Conservation (phyloP, 306 rosid genomes). For the Begonia masoniana region DNA sequence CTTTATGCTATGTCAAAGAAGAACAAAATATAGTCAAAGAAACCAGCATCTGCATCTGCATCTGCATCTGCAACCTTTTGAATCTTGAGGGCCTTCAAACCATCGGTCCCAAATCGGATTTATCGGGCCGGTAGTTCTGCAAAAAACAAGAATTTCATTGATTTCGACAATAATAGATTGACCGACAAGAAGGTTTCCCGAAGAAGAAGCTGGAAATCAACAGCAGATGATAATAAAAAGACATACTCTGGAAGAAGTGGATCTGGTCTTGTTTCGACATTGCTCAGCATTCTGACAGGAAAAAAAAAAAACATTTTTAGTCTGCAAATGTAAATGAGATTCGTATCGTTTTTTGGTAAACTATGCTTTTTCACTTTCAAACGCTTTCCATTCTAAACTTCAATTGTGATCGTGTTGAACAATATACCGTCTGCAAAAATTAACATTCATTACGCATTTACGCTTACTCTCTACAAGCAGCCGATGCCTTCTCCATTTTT, state of each 20-base stretch:
- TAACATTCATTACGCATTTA: constrained; percentile 9
- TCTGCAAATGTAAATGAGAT: too few relatives aligned
- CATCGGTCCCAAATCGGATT: constrained; percentile 86
- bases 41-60: constrained; percentile 97
- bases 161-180: neutral
- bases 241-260: constrained; percentile 74
- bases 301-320: constrained; percentile 13
- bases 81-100: constrained; percentile 90
- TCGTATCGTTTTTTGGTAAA: too few relatives aligned
- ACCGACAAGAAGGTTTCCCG: neutral
- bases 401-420: too few relatives aligned
- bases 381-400: too few relatives aligned
- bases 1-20: neutral
- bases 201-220: constrained; percentile 5
- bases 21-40: constrained; percentile 28
- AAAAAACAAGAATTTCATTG: neutral
- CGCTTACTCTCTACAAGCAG: constrained; percentile 73
- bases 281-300: constrained; percentile 52
- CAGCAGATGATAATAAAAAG: constrained; percentile 5
- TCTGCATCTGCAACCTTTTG: constrained; percentile 82
- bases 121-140: constrained; percentile 67
- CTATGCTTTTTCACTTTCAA: too few relatives aligned
- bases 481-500: constrained; percentile 61
- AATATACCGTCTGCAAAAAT: constrained; percentile 3
- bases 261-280: constrained; percentile 73